A percentile compares a stretch with the other conserved stretches of the same genome.
These are phyloP conservation scores for Escallonia herrerae DNA, from an alignment of 129 eudicot genomes.

Conservation along the genomic window DNA sequence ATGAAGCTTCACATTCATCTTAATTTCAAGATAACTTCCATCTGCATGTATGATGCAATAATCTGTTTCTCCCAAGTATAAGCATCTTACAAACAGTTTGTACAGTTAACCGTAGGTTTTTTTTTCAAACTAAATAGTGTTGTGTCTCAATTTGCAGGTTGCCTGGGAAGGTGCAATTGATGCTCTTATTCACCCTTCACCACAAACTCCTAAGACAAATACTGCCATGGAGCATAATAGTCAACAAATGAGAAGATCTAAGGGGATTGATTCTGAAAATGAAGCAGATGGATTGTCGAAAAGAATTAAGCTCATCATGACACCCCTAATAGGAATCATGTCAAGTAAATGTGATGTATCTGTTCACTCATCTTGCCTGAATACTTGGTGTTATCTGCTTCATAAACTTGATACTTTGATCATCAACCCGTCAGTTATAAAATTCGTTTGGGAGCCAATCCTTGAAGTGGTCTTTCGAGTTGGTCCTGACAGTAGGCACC, in stretches of 20 bases:
- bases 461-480: constrained; percentile 40
- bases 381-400: constrained; percentile 83
- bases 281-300: constrained; percentile 37
- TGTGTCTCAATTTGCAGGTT: constrained; percentile 36
- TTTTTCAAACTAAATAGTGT: background rate
- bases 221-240: background rate
- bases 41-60: background rate
- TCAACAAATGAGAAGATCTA: constrained; percentile 11
- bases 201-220: constrained; percentile 16
- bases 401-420: constrained; percentile 57
- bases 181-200: constrained; percentile 49
- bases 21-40: background rate
- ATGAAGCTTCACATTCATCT: background rate
- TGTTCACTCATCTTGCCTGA: constrained; percentile 63
- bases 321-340: constrained; percentile 69
- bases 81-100: background rate
- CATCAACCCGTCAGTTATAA: constrained; percentile 35
- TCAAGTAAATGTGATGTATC: constrained; percentile 60
- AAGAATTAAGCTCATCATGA: constrained; percentile 75
- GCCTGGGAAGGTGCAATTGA: constrained; percentile 91
- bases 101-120: background rate
- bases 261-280: constrained; percentile 16
- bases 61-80: background rate
- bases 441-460: constrained; percentile 59
- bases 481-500: constrained; percentile 48